Evolutionary conservation across 164 flowering plant species (phyloP), one percentile per base, ranked within the genome.

Genomic region (Vitis rupestris): DNA sequence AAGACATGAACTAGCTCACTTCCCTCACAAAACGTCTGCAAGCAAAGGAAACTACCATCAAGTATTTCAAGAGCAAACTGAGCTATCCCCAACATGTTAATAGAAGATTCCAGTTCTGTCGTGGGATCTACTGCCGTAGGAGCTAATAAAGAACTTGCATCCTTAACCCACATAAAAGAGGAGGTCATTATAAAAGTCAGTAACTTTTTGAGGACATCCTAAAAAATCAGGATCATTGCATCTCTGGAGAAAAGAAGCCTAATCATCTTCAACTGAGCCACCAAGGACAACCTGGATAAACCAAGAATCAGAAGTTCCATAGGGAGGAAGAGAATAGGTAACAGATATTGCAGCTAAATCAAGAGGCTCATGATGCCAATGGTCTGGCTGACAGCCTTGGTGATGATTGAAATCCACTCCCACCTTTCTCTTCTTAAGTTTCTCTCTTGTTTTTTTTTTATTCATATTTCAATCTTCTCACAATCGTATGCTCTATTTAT

Each of bases 201-300:
- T 8, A 93, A 70, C 75, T 80, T 89, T 60, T 69, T 73, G 6
- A 82, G 70, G 52, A 89, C 50, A 72, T 81, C 89, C 67, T 79
- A 79, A 73, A 76, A 85, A 70, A 93, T 79, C 67, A 75, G 60
- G 49, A 74, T 49, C 64, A 72, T 37, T 52, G 90, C 74, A 67
- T 78, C 76, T 68, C 65, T 79, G 8, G 97, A 85, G 71, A 80
- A 93, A 85, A 60, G 84, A 76, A 60, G 65, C 27, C n/a, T 74
- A 72, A 66, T 80, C 82, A 66, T 77, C 80, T 67, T 82, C 87
- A 52, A 72, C 54, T 49, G 78, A 71, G 67, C 91, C 92, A 72
- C 97, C 98, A 76, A 95, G 81, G 79, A 85, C 86, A 64, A 88
- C 85, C 74, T 98, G 54, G 54, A 95, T 29, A 67, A 95, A 89